Percentiles rank a stretch among this genome's conserved stretches.
Conservation (phyloP, 306 rosid species). For the Rosa lucieae region DNA sequence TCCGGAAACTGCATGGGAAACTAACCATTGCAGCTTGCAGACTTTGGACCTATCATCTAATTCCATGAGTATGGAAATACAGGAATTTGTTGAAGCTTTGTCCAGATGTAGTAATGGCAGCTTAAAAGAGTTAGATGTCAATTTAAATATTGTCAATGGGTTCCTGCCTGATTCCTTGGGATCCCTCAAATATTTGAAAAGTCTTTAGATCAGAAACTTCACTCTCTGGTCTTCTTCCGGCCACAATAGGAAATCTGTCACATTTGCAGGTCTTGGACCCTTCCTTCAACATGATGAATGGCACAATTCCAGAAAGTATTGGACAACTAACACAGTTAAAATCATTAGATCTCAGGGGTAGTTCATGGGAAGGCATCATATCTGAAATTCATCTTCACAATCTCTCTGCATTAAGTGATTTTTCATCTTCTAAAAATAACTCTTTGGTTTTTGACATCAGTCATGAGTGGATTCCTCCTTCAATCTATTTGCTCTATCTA, state of each 20-base stretch:
- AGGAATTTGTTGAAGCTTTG: not conserved
- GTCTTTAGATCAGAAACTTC: not conserved
- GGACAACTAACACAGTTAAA: not conserved
- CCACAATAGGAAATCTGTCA: not conserved
- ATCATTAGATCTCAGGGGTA: not conserved
- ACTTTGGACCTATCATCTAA: not conserved
- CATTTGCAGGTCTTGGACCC: not conserved
- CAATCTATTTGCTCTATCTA: not conserved
- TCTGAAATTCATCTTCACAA: slow-evolving; percentile 9
- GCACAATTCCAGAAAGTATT: slow-evolving; percentile 6
- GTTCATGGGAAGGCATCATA: slow-evolving; percentile 4
- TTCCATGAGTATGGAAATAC: not conserved
- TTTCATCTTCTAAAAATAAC: not conserved
- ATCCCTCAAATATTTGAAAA: not conserved
- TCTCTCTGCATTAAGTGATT: not conserved
- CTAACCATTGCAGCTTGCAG: slow-evolving; percentile 7
- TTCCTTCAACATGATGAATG: slow-evolving; percentile 3
- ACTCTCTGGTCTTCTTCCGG: not conserved
- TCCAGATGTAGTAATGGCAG: not conserved
- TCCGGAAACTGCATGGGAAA: not conserved
- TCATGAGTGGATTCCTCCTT: not conserved
- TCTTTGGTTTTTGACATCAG: not conserved
- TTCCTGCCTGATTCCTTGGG: not conserved
- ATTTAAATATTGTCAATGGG: not conserved
- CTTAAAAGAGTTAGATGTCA: not conserved